These are phyloP conservation scores for Aspergillus novoparasiticus DNA, from an alignment of 2,329 filamentous ascomycete genomes.

Conservation along the genomic window DNA sequence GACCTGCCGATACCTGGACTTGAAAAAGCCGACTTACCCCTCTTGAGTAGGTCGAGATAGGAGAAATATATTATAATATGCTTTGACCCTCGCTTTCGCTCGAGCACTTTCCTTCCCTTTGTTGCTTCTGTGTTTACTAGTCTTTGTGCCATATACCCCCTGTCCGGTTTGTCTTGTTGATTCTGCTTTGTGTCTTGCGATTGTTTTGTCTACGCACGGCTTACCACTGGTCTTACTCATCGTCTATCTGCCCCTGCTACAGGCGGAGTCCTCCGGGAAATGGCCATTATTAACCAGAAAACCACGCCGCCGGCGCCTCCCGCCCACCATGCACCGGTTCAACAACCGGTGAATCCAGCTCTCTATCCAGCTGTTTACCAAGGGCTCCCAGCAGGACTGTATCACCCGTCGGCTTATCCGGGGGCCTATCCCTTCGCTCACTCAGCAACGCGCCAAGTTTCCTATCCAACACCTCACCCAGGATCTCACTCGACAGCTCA, in stretches of 20 bases:
- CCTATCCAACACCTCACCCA: not conserved
- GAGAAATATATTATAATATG: conserved; percentile 7
- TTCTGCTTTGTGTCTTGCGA: not conserved
- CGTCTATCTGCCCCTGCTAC: conserved; percentile 1
- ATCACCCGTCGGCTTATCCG: not conserved
- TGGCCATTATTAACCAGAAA: conserved; percentile 24
- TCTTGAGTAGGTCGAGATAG: conserved; percentile 3
- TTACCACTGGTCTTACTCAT: not conserved
- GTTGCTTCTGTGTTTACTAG: not conserved
- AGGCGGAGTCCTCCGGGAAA: conserved; percentile 6
- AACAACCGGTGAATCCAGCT: not conserved
- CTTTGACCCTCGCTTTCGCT: not conserved
- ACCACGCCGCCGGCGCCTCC: conserved; percentile 22
- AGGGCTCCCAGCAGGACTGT: not conserved
- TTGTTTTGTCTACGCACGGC: not conserved
- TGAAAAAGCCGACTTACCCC: conserved; percentile 10
- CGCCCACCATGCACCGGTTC: conserved; percentile 17
- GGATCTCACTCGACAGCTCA: not conserved
- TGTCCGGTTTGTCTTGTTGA: not conserved
- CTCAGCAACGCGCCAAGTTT: not conserved
- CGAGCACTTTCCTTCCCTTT: not conserved
- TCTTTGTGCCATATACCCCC: not conserved
- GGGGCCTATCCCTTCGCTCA: not conserved
- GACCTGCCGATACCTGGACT: conserved; percentile 6
- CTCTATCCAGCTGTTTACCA: not conserved